Base-by-base conservation (phyloP, 192 early-diverging fungal species). In the Phlyctochytrium planicorne region DNA sequence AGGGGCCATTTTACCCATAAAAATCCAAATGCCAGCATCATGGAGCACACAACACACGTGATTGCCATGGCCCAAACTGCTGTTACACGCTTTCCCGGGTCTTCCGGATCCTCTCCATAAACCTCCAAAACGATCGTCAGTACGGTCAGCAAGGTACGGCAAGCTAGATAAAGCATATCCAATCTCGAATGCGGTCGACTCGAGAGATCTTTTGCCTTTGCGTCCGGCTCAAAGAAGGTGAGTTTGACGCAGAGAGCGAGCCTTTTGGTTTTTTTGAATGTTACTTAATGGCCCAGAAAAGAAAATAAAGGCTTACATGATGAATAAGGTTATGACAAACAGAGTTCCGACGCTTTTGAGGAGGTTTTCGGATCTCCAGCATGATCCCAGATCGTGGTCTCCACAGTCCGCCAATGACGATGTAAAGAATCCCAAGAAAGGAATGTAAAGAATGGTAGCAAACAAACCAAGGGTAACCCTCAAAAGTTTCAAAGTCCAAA, bases 141-240 rank as follows among this genome's bases (percentile, higher is more conserved):
- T 24, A 78, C 53, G 2, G 72, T 75, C 36, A 82, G 55, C 2
- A 77, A 32, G 0, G 78, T 75, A 4, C 77, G 74, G 47, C 66
- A 68, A 1, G 47, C 68, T 2, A 78, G 36, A 56, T 82, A 82
- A 1, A 71, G 31, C 25, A 75, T 35, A 40, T 82, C 77, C 6
- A 78, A 31, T 35, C 80, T 59, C 1, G 74, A 74, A 59, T 82
- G 80, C 0, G 74, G 69, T 3, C 80, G 36, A 16, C 71, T 29
- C 34, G 68, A 64, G 0, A 79, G 57, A 56, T 71, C 68, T 17
- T 76, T 64, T 33, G 52, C 34, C 6, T 78, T 66, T 20, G 80
- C 75, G 63, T 82, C 80, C 4, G 74, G 66, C 6, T 82, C 76
- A 64, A 82, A 82, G 59, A 76, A 77, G 25, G 80, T 82, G 34